Percentiles rank a stretch among this genome's conserved stretches.
Evolutionary conservation across 306 rosid species (phyloP).

Genomic region (Carpinus viminea): DNA sequence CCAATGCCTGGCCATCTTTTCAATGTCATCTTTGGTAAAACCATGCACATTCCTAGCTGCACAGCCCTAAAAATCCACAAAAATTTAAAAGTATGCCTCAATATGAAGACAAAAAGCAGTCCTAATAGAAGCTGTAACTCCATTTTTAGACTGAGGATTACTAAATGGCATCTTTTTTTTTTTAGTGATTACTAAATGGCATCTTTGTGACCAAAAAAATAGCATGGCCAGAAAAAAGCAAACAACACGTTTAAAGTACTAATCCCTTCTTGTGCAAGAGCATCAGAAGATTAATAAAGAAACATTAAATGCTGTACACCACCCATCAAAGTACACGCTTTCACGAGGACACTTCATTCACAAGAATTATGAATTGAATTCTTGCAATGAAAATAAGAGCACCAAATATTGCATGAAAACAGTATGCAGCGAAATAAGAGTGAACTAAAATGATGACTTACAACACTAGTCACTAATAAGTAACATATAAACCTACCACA

Average conservation of each 20-base stretch:
- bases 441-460: conserved; percentile 7
- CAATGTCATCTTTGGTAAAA: conserved; percentile 68
- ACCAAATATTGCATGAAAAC: neutral
- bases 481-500: conserved; percentile 49
- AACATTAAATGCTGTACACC: neutral
- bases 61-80: conserved; percentile 67
- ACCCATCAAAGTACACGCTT: neutral
- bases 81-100: conserved; percentile 28
- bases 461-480: conserved; percentile 7
- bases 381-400: neutral
- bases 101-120: conserved; percentile 5
- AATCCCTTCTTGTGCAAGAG: neutral
- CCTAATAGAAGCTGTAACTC: conserved; percentile 13
- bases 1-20: conserved; percentile 84
- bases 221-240: conserved; percentile 4
- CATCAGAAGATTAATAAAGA: neutral
- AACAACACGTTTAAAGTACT: neutral
- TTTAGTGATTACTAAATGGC: conserved; percentile 9
- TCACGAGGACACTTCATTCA: neutral
- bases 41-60: conserved; percentile 97
- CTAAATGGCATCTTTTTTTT: conserved; percentile 16
- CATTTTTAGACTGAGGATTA: conserved; percentile 1
- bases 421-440: neutral
- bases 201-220: conserved; percentile 24
- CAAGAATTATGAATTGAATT: neutral